Conservation (phyloP, 148 eudicot genomes). For the Polygonum maritimum region DNA sequence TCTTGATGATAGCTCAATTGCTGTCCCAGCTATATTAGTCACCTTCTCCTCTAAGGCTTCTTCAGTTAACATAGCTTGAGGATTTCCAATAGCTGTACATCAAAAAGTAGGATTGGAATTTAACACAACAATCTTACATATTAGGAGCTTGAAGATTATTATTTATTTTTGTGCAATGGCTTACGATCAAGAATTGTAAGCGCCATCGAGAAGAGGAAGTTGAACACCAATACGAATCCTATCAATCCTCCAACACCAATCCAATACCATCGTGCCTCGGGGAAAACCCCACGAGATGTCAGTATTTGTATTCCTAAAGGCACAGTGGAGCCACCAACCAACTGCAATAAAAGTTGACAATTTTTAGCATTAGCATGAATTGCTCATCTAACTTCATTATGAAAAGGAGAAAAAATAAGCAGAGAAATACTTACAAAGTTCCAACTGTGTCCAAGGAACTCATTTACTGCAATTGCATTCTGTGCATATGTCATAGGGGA, state of each 20-base stretch:
- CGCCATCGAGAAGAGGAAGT: conserved; percentile 23
- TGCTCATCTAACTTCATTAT: too few relatives aligned
- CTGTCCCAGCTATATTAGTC: not conserved
- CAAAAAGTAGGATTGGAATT: not conserved
- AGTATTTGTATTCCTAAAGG: conserved; percentile 27
- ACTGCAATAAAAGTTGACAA: not conserved
- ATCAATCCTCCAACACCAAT: conserved; percentile 31
- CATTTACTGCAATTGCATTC: conserved; percentile 37
- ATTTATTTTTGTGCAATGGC: not conserved
- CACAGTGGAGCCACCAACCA: conserved; percentile 14
- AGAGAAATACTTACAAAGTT: conserved; percentile 19
- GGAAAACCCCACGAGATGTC: conserved; percentile 24
- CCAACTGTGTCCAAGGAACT: conserved; percentile 42
- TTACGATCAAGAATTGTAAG: conserved; percentile 23
- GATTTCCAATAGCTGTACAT: conserved; percentile 26
- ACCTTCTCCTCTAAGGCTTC: not conserved
- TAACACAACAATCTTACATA: not conserved
- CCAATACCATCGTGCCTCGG: conserved; percentile 38
- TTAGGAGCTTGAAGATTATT: not conserved
- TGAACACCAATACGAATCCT: conserved; percentile 33
- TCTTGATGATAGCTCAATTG: not conserved
- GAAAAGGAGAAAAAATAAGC: not conserved
- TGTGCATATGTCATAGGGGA: conserved; percentile 46
- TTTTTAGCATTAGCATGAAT: not conserved
- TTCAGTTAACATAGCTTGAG: conserved; percentile 20